phyloP scores from a whole-genome alignment of 1,139 yeast genomes.

The Diutina neorugosa region DNA sequence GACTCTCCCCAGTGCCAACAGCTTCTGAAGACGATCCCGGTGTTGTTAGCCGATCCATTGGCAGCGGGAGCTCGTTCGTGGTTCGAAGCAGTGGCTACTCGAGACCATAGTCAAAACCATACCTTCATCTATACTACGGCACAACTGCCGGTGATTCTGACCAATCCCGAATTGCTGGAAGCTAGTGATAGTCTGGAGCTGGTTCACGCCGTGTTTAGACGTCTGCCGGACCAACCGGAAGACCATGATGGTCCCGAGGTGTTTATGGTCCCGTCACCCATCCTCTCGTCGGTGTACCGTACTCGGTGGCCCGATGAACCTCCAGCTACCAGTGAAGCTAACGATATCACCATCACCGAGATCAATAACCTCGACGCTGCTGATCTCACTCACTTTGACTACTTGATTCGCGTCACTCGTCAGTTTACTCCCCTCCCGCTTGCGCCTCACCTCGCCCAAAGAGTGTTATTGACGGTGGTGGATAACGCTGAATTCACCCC shows the following conservation, averaged over 20 bases:
- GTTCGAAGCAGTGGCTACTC: slow-evolving; percentile 16
- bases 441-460: slow-evolving; percentile 13
- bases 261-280: slow-evolving; percentile 21
- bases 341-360: slow-evolving; percentile 20
- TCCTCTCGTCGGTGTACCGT: slow-evolving; percentile 19
- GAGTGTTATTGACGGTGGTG: slow-evolving; percentile 22
- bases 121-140: slow-evolving; percentile 11
- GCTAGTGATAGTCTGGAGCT: neutral
- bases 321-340: slow-evolving; percentile 8
- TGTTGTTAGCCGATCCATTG: slow-evolving; percentile 31
- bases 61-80: slow-evolving; percentile 21
- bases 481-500: slow-evolving; percentile 32
- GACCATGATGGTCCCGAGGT: slow-evolving; percentile 6
- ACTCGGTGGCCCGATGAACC: slow-evolving; percentile 12
- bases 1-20: neutral
- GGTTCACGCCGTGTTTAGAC: neutral
- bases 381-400: slow-evolving; percentile 12
- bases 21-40: slow-evolving; percentile 1
- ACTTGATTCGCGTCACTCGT: slow-evolving; percentile 19
- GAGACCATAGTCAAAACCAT: slow-evolving; percentile 14
- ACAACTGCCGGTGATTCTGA: neutral
- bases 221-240: slow-evolving; percentile 6
- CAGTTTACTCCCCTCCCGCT: slow-evolving; percentile 13
- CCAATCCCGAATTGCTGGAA: neutral
- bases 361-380: slow-evolving; percentile 12